Percentiles rank a stretch among this genome's conserved stretches.
Conservation (phyloP, 257 asterid genomes). For the Solanum gandarillasii region DNA sequence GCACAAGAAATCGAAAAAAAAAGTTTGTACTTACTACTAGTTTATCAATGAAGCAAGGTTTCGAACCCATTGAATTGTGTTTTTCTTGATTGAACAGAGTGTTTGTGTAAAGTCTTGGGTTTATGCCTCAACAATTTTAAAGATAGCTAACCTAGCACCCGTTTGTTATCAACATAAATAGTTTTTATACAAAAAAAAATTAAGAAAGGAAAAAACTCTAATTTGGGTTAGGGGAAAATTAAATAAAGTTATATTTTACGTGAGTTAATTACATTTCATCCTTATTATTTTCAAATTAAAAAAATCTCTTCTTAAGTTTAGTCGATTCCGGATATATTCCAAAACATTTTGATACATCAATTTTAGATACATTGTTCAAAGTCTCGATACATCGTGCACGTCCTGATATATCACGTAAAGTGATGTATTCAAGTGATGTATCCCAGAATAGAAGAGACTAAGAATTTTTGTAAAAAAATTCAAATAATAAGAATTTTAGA, state of each 20-base stretch:
- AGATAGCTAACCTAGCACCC: neutral
- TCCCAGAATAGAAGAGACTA: too few relatives aligned
- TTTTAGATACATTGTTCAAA: too few relatives aligned
- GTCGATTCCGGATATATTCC: fast-evolving
- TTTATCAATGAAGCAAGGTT: slow-evolving; percentile 38
- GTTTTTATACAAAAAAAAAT: too few relatives aligned
- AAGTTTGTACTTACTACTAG: slow-evolving; percentile 26
- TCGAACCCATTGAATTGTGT: slow-evolving; percentile 25
- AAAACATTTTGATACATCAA: neutral
- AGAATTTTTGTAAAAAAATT: too few relatives aligned
- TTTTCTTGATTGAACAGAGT: neutral
- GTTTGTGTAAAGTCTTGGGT: neutral
- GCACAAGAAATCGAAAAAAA: neutral
- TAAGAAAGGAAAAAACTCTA: neutral
- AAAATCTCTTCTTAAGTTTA: too few relatives aligned
- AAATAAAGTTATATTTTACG: too few relatives aligned
- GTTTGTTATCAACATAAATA: neutral
- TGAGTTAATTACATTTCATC: too few relatives aligned
- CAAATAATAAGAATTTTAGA: too few relatives aligned
- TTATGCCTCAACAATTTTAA: neutral
- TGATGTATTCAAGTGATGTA: too few relatives aligned
- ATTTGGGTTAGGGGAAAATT: neutral
- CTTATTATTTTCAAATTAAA: too few relatives aligned
- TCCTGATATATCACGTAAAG: too few relatives aligned
- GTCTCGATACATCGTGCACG: fast-evolving